Base-by-base conservation (phyloP, 2,329 filamentous ascomycete species). In the Claviceps sp. region DNA sequence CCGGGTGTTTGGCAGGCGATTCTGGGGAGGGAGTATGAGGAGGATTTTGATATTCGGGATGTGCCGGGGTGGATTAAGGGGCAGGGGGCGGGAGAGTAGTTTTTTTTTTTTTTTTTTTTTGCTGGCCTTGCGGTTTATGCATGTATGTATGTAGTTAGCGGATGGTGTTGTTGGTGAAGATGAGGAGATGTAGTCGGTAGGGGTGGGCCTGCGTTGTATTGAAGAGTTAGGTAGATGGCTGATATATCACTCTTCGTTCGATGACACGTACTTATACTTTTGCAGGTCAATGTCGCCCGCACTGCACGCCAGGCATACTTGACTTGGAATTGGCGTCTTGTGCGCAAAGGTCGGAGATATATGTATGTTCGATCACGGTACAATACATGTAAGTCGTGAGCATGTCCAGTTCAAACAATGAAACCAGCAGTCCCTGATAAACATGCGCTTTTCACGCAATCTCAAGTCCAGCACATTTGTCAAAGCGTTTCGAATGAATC, bases 11-110 rank as follows among this genome's bases (percentile, higher is more conserved):
- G 84, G 76, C 74, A 81, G 52, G 83, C 84, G 0, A 77, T 94
- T 16, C 74, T 72, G 46, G 73, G 77, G 38, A 78, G 78, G 57
- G 77, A 81, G 52, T 74, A 74, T 14, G 74, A 77, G 45, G 77
- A 82, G 56, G 74, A 77, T 0, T 69, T 71, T 41, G 77, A 81
- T 52, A 78, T 89, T n/a, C 68, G 73, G 3, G 77, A 79, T 45
- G 82, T 90, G 40, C 84, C 86, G 0, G 88, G 87, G 0, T 93
- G 86, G 87, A 86, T 89, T 8, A 78, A 75, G 57, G 68, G 59
- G 19, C 66, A 61, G 13, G 7, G 5, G 8, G 22, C 34, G 22
- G 7, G 8, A 5, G 39, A 4, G 19, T 7, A 11, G 26, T 8
- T 38, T 10, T 10, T 10, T 38, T 17, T 19, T 17, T 10, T n/a